A percentile compares a stretch with the other conserved stretches of the same genome.
Conservation (phyloP, 2,329 filamentous ascomycete genomes). For the Colletotrichum shisoi region DNA sequence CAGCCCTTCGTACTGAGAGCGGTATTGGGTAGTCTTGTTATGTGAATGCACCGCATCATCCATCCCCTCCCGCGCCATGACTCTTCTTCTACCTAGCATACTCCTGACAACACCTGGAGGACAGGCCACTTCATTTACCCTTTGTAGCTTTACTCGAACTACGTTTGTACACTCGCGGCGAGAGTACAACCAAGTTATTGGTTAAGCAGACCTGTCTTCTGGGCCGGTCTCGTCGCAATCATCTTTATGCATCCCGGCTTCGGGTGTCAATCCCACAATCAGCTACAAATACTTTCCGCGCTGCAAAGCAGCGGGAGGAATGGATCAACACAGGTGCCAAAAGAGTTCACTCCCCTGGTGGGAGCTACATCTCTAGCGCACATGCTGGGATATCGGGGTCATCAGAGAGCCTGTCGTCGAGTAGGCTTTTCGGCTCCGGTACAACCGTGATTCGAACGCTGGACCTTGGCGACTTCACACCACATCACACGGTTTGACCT, state of each 20-base stretch:
- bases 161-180: neutral
- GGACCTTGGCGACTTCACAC: neutral
- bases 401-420: constrained; percentile 9
- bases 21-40: no score
- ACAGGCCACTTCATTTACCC: neutral
- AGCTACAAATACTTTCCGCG: neutral
- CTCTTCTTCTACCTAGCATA: neutral
- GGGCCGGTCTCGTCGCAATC: neutral
- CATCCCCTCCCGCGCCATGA: neutral
- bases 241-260: neutral
- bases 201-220: accelerated
- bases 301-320: neutral
- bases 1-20: neutral
- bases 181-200: no score
- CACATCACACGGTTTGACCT: neutral
- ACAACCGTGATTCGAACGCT: neutral
- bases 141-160: no score
- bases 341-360: constrained; percentile 3
- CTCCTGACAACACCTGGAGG: neutral
- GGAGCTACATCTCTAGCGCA: constrained; percentile 5
- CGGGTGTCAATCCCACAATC: neutral
- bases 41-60: no score
- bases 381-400: neutral
- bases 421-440: neutral
- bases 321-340: neutral